Evolutionary conservation across 108 stramenopile species (phyloP), one percentile per base, ranked within the genome.

Genomic region (Licmophora abbreviata): DNA sequence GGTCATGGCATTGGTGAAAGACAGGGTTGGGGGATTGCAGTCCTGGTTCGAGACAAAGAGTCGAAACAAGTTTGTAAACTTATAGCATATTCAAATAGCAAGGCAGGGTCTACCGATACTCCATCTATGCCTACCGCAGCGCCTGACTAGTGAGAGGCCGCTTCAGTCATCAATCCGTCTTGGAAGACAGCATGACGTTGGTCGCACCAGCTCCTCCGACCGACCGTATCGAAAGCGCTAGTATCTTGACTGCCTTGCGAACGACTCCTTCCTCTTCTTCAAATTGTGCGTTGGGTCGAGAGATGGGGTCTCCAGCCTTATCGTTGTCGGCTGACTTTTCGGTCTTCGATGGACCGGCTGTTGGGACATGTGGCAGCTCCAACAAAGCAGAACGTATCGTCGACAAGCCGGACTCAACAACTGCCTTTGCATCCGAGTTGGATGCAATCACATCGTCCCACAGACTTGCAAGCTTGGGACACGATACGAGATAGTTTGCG

Each of bases 11-110:
- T 62, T 77, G 30, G 69, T 79, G 14, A 57, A 72, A 17, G 58
- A 67, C 21, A 24, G 65, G 34, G 63, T 80, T 30, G 83, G 71
- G 3, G 68, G 71, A 15, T 59, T 83, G 62, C 76, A 83, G 24
- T 37, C 50, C 15, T 83, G 77, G 77, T 83, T 59, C 47, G 62
- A 83, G 33, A 43, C 56, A 6, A 74, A 72, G 23, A 80, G 78
- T 37, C 59, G 85, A 12, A 85, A 76, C 24, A 73, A 53, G 61
- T 58, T 81, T 29, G 43, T 68, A 11, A 33, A 35, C 34, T 14
- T 35, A 14, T 35, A 35, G 34, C 12, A 35, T 35, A 11, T 35
- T 10, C n/a, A n/a, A n/a, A n/a, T n/a, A n/a, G n/a, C n/a, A n/a
- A n/a, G n/a, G n/a, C n/a, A n/a, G n/a, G n/a, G n/a, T n/a, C n/a